These are phyloP conservation scores for Rubia yunnanensis DNA, from an alignment of 257 asterid genomes.

Conservation along the genomic window DNA sequence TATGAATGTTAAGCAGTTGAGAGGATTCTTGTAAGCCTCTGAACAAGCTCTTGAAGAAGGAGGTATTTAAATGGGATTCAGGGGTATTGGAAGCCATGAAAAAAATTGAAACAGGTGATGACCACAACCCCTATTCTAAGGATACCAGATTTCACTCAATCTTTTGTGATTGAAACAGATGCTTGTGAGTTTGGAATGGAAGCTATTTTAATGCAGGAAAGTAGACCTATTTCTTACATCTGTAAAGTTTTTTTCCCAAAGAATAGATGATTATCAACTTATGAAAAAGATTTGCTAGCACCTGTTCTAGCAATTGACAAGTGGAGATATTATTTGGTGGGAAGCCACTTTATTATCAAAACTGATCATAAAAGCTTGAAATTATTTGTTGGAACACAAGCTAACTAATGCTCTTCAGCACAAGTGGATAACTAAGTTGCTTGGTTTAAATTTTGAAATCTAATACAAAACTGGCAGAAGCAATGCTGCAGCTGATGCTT, in stretches of 20 bases:
- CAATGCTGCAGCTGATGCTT: background rate
- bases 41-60: background rate
- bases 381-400: background rate
- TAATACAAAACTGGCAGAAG: background rate
- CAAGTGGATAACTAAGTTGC: background rate
- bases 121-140: background rate
- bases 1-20: background rate
- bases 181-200: background rate
- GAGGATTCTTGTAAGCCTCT: background rate
- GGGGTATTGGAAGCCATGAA: background rate
- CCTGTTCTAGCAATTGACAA: background rate
- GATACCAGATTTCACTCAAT: background rate
- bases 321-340: background rate
- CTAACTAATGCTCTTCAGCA: background rate
- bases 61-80: background rate
- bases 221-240: background rate
- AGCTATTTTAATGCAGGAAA: background rate
- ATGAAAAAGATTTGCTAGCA: background rate
- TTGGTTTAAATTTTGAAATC: background rate
- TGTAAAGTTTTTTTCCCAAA: background rate
- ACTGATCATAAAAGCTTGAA: background rate
- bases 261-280: background rate
- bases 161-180: background rate
- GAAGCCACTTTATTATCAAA: background rate
- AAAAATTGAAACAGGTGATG: background rate